Evolutionary conservation across 2,329 filamentous ascomycete genomes (phyloP), one percentile per base, ranked within the genome.

Genomic region (Zopfia rhizophila): DNA sequence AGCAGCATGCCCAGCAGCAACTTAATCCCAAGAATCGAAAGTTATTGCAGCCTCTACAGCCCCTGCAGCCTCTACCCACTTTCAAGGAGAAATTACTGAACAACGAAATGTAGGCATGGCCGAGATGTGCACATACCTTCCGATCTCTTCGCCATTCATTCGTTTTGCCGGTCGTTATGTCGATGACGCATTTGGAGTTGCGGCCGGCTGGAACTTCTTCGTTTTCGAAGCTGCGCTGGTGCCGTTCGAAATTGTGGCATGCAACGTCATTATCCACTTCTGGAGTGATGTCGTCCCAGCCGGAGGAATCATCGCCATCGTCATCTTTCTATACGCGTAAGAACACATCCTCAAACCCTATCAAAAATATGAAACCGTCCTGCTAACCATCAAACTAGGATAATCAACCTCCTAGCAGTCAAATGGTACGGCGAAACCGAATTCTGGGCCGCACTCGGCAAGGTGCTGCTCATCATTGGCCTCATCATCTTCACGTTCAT

Each of bases 141-240:
- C 89, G 6, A 88, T 91, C 41, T 89, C 87, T 0, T 90, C 87
- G 28, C 87, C 88, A 0, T 91, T 92, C 67, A 88, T 91, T 63
- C 84, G 86, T 18, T 90, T 91, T 60, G 88, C 88, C 3, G 87
- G 87, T 11, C 82, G 86, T 33, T 91, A 84, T 55, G 87, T 91
- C 21, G 88, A 91, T 56, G 86, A 90, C 54, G 86, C 87, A 2
- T 88, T 91, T 48, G 87, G 87, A 1, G 86, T 89, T 45, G 86
- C 86, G 5, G 82, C 85, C 2, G 87, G 87, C 4, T 90, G 86
- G 82, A 89, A 90, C 66, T 89, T 88, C 58, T 89, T 89, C 73
- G 68, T 88, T 30, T 88, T 88, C 52, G 83, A 89, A 64, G 86
- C 86, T 1, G 79, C 80, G 2, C 73, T 88, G 3, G 84, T 89